Conservation (phyloP, 257 asterid genomes). For the Plantago elongata region DNA sequence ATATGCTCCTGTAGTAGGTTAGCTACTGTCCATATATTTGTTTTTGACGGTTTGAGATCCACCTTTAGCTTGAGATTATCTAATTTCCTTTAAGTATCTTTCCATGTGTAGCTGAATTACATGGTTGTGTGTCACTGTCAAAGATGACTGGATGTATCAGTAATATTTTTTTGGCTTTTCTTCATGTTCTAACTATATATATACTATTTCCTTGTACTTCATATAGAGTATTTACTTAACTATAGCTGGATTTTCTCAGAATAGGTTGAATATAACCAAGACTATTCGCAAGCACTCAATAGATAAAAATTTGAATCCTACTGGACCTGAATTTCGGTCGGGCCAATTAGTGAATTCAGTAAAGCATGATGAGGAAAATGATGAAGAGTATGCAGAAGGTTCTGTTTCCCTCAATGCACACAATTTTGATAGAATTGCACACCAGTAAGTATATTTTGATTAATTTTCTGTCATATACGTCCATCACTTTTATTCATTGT, state of each 20-base stretch:
- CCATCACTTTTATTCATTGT: conserved; percentile 12
- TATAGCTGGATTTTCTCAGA: conserved; percentile 45
- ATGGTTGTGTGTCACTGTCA: neutral
- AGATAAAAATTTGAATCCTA: conserved; percentile 69
- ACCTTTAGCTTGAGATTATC: neutral
- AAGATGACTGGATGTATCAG: neutral
- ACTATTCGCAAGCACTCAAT: conserved; percentile 77
- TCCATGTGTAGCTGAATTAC: neutral
- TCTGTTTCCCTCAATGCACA: conserved; percentile 55
- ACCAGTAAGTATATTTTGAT: conserved; percentile 52
- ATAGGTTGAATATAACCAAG: conserved; percentile 92
- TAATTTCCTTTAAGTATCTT: conserved; percentile 5
- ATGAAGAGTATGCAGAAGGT: conserved; percentile 85
- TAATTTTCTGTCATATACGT: conserved; percentile 10
- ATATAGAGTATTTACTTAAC: conserved; percentile 7
- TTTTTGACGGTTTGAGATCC: neutral
- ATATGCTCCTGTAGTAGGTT: conserved; percentile 2
- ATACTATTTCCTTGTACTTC: neutral
- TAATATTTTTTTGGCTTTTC: neutral
- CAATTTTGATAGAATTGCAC: conserved; percentile 76
- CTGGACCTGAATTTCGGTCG: conserved; percentile 71
- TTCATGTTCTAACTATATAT: neutral
- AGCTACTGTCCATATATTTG: neutral
- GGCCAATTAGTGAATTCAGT: conserved; percentile 45
- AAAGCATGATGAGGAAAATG: conserved; percentile 74